Evolutionary conservation across 139 green algal genomes (phyloP), one percentile per base, ranked within the genome.

Genomic region (Parachlorella kessleri): DNA sequence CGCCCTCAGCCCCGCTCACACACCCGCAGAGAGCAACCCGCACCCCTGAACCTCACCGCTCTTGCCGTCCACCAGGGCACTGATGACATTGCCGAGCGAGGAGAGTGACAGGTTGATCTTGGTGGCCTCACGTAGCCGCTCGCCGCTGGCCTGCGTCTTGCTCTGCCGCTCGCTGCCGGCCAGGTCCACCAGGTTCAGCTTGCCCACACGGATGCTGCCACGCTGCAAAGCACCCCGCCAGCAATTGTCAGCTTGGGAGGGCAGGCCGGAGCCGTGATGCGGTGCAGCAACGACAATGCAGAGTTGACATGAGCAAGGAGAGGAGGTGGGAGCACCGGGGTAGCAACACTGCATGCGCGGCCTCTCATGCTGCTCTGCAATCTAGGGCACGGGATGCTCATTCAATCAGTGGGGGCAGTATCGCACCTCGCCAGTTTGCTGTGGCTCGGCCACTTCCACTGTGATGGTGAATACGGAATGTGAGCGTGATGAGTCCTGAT

Each of bases 71-170:
- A 83, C 86, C 48, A 98, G 81, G 83, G 94, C 92, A 66, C 90
- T 82, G 48, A 98, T 96, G 2, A 99, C 94, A 7, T 89, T 95
- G 26, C 94, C 91, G 23, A 98, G 88, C 1, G 94, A 96, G 5
- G 98, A 87, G 75, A 98, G 78, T 36, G 85, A 93, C 82, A 94
- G 95, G 88, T 99, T 99, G 88, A 99, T 98, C 90, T 89, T 96
- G 28, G 81, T 82, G n/a, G 93, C 95, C 83, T 98, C 95, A 80
- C 98, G 98, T 83, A 93, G 90, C 28, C 95, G 88, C 37, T 94
- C 82, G 23, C 95, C 95, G 80, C 96, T 93, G 1, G 95, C 93
- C 7, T 92, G 92, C 6, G 95, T 98, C 88, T 98, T 99, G 54
- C 85, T 79, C 23, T 96, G 77, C 33, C 94, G 88, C 83, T 97